phyloP scores from a whole-genome alignment of 306 rosid species.

The Hylodesmum podocarpum region DNA sequence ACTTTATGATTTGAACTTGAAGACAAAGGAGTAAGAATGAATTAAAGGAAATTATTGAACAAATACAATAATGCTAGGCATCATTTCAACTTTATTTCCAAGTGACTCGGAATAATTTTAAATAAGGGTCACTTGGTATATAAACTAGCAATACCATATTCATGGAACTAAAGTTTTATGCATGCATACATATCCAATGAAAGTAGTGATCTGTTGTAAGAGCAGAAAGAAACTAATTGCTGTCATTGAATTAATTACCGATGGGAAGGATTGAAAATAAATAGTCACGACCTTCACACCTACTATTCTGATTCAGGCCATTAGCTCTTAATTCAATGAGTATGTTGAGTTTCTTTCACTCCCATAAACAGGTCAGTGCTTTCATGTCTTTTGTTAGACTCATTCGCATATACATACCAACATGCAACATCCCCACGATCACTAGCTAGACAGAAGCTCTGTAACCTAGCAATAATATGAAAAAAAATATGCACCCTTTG shows the following conservation, averaged over 20 bases:
- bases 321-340: not conserved
- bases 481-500: not conserved
- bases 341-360: conserved; percentile 8
- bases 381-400: not conserved
- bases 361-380: not conserved
- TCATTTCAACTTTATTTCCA: not conserved
- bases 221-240: not conserved
- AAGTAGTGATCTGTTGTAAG: not conserved
- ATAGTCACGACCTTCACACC: not conserved
- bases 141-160: not conserved
- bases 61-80: not conserved
- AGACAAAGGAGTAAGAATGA: not conserved
- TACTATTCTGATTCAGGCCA: not conserved
- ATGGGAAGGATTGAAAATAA: conserved; percentile 10
- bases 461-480: not conserved
- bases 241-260: not conserved
- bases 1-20: conserved; percentile 1
- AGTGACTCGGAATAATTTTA: not conserved
- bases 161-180: not conserved
- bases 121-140: not conserved
- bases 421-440: not conserved
- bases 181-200: not conserved
- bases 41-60: not conserved
- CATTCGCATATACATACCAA: conserved; percentile 5
- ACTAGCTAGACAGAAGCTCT: not conserved